A percentile compares a stretch with the other conserved stretches of the same genome.
phyloP scores from a whole-genome alignment of 2,329 filamentous ascomycete species.

The Apiospora koreana region DNA sequence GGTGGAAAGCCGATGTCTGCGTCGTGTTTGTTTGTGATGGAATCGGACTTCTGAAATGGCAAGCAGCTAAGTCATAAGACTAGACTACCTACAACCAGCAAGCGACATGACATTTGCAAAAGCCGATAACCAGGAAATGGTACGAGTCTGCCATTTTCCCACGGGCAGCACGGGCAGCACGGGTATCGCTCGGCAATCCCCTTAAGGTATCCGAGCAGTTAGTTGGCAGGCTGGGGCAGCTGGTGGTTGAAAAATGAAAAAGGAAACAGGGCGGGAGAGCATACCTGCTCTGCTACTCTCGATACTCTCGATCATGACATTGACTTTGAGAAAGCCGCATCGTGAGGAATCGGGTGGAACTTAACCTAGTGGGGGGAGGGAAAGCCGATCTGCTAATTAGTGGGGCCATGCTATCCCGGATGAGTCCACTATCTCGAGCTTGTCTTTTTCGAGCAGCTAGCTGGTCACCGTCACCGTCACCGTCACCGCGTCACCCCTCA shows the following conservation, averaged over 20 bases:
- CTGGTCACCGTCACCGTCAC: too few relatives aligned
- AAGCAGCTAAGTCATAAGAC: not conserved
- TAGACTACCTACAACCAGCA: too few relatives aligned
- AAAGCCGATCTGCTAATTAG: not conserved
- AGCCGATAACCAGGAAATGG: not conserved
- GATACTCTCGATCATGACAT: constrained; percentile 1
- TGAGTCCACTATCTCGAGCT: not conserved
- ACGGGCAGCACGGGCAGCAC: too few relatives aligned
- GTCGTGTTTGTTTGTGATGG: not conserved
- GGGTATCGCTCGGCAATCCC: not conserved
- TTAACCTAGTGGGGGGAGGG: not conserved
- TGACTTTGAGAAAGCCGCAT: not conserved
- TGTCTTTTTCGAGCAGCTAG: too few relatives aligned
- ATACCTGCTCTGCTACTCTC: too few relatives aligned
- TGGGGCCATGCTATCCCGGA: not conserved
- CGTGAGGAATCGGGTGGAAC: not conserved
- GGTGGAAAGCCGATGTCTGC: not conserved
- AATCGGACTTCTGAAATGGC: not conserved
- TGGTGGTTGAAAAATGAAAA: not conserved
- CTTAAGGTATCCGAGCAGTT: not conserved
- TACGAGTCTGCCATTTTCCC: not conserved
- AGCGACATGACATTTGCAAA: constrained; percentile 2
- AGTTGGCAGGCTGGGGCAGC: not conserved
- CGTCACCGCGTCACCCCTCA: not conserved
- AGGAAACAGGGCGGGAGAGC: not conserved